Conservation (phyloP, 441 rosid genomes). For the Erodium trifolium region DNA sequence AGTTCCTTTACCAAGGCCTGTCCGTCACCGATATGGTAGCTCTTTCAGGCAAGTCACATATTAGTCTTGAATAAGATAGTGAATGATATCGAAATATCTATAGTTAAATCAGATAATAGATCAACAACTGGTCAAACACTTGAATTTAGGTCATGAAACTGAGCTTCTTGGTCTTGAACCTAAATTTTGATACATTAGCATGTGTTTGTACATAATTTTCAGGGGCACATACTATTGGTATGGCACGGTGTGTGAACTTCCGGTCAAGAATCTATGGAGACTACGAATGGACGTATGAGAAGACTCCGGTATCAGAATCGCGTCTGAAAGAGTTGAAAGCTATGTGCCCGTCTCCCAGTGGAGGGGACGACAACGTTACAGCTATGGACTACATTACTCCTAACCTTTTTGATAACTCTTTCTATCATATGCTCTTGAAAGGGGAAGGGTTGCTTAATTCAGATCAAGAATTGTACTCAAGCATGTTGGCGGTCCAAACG, state of each 20-base stretch:
- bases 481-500: conserved; percentile 15
- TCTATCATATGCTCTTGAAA: conserved; percentile 10
- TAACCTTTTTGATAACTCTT: conserved; percentile 17
- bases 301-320: background rate
- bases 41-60: background rate
- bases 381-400: conserved; percentile 19
- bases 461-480: conserved; percentile 20
- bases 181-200: no score
- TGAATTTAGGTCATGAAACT: no score
- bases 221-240: conserved; percentile 22
- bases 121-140: no score
- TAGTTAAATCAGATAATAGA: no score
- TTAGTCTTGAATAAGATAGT: no score
- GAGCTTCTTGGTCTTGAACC: no score
- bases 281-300: conserved; percentile 9
- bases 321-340: conserved; percentile 7
- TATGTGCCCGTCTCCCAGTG: conserved; percentile 5
- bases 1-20: background rate
- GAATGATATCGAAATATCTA: no score
- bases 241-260: conserved; percentile 20
- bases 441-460: conserved; percentile 18
- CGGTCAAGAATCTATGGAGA: conserved; percentile 15
- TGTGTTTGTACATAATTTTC: background rate
- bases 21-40: conserved; percentile 3
- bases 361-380: conserved; percentile 15